Base-by-base conservation (phyloP, 1,139 yeast species). In the Suhomyces choctaworum region DNA sequence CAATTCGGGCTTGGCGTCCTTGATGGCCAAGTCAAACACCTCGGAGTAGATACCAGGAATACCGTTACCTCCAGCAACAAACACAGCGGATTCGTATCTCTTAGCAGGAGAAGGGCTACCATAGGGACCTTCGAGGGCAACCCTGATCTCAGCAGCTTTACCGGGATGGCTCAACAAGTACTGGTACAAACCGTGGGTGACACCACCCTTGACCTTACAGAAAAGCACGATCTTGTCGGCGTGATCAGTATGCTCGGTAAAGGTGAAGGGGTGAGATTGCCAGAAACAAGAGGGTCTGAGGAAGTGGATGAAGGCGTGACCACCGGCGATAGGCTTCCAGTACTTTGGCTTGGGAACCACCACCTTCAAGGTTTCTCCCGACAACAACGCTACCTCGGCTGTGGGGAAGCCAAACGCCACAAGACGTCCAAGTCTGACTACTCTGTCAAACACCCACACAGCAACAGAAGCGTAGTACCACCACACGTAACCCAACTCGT, bases 301-400 rank as follows among this genome's bases (percentile, higher is more conserved):
- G 49, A 76, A 74, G 43, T 72, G 66, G 25, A 76, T 57, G 38
- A 69, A 76, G 0, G 76, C 79, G 50, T 74, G 78, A 1, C 77
- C 73, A 26, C 80, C 80, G 7, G 78, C 74, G 28, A 58, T 49
- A 1, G 70, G 48, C 13, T 56, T 51, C 76, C 76, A 73, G 40
- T 58, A 52, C 2, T 44, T 48, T 12, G 76, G 73, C 30, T 58
- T 67, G 2, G 74, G 71, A 4, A 72, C 58, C 3, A 54, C 48
- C 3, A 73, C 60, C 45, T 64, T 64, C 16, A 73, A 56, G 2
- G 74, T 65, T 41, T 70, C 75, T 27, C 58, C 64, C 1, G 64
- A 54, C 25, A 64, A 44, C 24, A 73, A 50, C 12, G 50, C 43
- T 9, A 71, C 58, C 9, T 51, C 47, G 1, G 76, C 66, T 12